Evolutionary conservation across 768 basidiomycete genomes (phyloP).

Genomic region (Mycena chlorophos): DNA sequence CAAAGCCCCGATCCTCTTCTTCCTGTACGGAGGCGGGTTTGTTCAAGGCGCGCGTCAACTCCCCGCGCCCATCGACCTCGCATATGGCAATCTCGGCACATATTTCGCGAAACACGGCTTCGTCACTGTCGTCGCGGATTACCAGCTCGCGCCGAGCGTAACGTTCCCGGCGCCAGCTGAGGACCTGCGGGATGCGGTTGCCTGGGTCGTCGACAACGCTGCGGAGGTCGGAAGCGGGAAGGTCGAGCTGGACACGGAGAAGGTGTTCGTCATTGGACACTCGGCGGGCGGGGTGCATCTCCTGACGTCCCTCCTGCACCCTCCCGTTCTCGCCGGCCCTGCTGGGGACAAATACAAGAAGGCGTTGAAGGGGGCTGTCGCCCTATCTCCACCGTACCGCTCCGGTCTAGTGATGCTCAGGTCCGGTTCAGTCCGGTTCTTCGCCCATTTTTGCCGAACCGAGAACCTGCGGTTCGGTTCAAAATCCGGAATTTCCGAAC

Average conservation of each 20-base stretch:
- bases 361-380: background rate
- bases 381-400: background rate
- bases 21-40: conserved; percentile 69
- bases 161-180: conserved; percentile 55
- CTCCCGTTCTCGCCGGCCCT: background rate
- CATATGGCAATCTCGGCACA: conserved; percentile 56
- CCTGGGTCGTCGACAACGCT: conserved; percentile 48
- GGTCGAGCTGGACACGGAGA: conserved; percentile 40
- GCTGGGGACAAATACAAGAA: background rate
- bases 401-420: background rate
- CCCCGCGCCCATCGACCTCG: conserved; percentile 48
- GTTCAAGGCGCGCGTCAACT: conserved; percentile 46
- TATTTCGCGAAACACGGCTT: conserved; percentile 63
- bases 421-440: too few species aligned
- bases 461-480: too few species aligned
- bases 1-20: conserved; percentile 54
- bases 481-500: too few species aligned
- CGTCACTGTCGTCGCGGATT: conserved; percentile 67
- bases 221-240: conserved; percentile 31
- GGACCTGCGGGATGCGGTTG: conserved; percentile 60
- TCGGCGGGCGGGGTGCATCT: conserved; percentile 60
- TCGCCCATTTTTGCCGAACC: too few species aligned
- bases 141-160: conserved; percentile 59
- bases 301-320: conserved; percentile 44
- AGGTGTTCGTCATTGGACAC: conserved; percentile 55